Base-by-base conservation (phyloP, 805 yeast genomes). In the Saccharomycopsis selenospora region DNA sequence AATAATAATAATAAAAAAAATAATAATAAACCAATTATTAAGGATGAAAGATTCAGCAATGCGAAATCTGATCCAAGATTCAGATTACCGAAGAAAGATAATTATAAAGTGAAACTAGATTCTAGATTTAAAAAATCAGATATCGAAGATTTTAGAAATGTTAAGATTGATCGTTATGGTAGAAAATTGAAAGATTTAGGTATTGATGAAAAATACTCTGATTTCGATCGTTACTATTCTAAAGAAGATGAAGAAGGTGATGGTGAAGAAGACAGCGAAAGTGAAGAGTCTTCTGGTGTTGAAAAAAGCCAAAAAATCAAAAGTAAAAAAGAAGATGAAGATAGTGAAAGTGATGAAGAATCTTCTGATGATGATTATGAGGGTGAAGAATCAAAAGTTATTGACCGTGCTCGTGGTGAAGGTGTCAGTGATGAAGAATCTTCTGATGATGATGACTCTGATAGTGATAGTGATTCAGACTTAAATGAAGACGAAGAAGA, bases 41-140 rank as follows among this genome's bases (percentile, higher is more conserved):
- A 65, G 2, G 98, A 93, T 67, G 75, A 82, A 22, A 77, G 98
- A 62, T 91, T 91, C 64, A 67, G 84, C 6, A 70, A 80, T 6
- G 83, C 91, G 4, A 87, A 83, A 57, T 77, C 75, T 55, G 99
- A 93, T 65, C 98, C 98, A 3, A 73, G 96, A 54, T 93, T 91
- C 68, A 82, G 77, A 52, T 67, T 79, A 23, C 90, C 96, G 2
- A 82, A 73, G 59, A 74, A 73, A 62, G 80, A 79, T 57, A 79
- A 82, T 49, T 67, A 80, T 52, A 85, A 83, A 61, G 84, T 88
- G 33, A 79, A 85, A 56, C 72, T 93, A 22, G 99, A 93, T 66
- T 83, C 79, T 49, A 79, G 99, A 65, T 93, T 93, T 66, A 83
- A 81, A 57, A 78, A 79, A 42, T 68, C 70, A 45, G 75, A 68